These are phyloP conservation scores for Scutellaria barbata DNA, from an alignment of 257 asterid genomes.

Conservation along the genomic window DNA sequence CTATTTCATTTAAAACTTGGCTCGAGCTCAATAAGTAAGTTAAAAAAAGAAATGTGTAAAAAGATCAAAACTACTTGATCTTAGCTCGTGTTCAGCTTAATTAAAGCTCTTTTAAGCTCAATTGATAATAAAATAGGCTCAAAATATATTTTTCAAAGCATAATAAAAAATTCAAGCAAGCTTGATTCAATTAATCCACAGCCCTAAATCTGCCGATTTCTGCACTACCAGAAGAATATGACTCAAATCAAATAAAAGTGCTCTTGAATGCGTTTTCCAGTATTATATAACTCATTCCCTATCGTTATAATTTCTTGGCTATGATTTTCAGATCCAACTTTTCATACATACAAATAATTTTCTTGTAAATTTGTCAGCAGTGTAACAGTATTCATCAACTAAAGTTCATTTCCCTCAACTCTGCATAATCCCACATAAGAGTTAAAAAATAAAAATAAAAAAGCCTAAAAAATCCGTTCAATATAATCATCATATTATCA, in stretches of 20 bases:
- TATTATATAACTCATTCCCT: background rate
- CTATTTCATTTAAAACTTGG: background rate
- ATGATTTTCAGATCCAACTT: slow-evolving; percentile 27
- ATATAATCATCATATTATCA: slow-evolving; percentile 4
- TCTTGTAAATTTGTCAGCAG: slow-evolving; percentile 3
- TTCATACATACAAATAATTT: background rate
- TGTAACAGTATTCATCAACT: slow-evolving; percentile 23
- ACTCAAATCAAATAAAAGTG: slow-evolving; percentile 2
- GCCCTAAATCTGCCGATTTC: background rate
- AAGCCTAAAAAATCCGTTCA: background rate
- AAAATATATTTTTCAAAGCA: background rate
- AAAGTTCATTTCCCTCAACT: slow-evolving; percentile 11
- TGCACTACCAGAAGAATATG: slow-evolving; percentile 1
- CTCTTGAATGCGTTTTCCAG: background rate
- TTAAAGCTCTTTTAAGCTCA: background rate
- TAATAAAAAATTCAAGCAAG: background rate
- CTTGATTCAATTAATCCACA: background rate
- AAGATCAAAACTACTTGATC: background rate
- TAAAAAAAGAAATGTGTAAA: background rate
- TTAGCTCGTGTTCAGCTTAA: background rate
- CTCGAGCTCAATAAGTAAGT: background rate
- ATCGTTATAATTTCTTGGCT: slow-evolving; percentile 6
- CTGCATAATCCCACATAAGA: slow-evolving; percentile 4
- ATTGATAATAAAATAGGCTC: background rate
- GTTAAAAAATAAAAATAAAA: background rate